Conservation (phyloP, 176 grass and related monocot species). For the Sorghum bicolor region DNA sequence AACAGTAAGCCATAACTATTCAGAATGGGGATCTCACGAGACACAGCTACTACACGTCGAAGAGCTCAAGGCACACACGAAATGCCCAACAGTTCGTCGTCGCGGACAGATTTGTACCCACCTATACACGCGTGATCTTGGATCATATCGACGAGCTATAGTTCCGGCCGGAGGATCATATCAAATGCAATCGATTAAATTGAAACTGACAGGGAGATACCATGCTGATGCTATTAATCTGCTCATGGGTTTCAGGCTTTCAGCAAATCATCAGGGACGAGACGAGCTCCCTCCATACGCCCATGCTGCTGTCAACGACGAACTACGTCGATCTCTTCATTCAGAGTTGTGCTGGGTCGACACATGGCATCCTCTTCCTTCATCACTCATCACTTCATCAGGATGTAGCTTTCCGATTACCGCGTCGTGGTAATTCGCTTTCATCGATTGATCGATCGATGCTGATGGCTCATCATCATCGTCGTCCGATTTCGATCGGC, state of each 20-base stretch:
- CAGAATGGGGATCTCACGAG: not conserved
- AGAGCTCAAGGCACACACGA: not conserved
- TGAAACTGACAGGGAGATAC: not conserved
- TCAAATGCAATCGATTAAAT: not conserved
- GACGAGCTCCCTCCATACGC: not conserved
- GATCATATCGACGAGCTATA: not conserved
- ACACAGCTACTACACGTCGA: not conserved
- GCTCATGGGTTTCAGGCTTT: not conserved
- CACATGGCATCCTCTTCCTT: not conserved
- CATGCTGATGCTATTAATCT: slow-evolving; percentile 7
- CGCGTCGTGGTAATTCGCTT: not conserved
- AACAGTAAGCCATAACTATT: not conserved
- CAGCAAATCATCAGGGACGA: not conserved
- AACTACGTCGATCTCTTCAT: not conserved
- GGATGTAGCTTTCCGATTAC: not conserved
- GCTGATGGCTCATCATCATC: slow-evolving; percentile 12
- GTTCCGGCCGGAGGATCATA: not conserved
- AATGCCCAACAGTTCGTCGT: not conserved
- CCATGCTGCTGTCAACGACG: slow-evolving; percentile 10
- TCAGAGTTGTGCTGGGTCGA: not conserved
- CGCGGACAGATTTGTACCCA: not conserved
- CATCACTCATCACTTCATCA: no score
- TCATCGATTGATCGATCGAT: not conserved
- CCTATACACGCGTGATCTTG: not conserved
- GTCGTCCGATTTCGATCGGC: not conserved